phyloP scores from a whole-genome alignment of 495 filamentous ascomycete genomes.

The Penicillium diatomitis region DNA sequence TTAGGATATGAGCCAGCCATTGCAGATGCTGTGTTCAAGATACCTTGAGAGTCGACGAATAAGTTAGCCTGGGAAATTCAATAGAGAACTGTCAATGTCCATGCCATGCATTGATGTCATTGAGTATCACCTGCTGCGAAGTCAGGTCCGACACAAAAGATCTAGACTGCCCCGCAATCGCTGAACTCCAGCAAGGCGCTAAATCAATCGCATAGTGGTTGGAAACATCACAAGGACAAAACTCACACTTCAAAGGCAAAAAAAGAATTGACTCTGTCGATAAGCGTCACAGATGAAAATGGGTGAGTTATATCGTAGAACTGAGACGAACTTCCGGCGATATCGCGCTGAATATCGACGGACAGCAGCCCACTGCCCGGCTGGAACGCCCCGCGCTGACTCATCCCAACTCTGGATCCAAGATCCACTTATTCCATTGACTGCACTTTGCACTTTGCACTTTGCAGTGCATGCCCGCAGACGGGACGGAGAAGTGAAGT shows the following conservation, averaged over 20 bases:
- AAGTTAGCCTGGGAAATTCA: too few relatives aligned
- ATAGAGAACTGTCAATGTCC: too few relatives aligned
- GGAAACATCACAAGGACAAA: too few relatives aligned
- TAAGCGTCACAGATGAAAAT: slow-evolving; percentile 9
- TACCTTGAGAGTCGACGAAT: too few relatives aligned
- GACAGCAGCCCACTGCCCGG: too few relatives aligned
- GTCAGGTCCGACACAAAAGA: slow-evolving; percentile 12
- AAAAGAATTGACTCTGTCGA: slow-evolving; percentile 21
- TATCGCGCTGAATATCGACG: slow-evolving; percentile 13
- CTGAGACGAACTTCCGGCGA: slow-evolving; percentile 13
- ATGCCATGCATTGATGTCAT: background rate
- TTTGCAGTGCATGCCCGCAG: too few relatives aligned
- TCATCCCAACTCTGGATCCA: slow-evolving; percentile 15
- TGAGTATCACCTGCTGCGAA: background rate
- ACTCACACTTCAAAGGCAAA: background rate
- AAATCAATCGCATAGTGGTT: background rate
- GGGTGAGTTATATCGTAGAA: background rate
- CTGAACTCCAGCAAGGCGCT: slow-evolving; percentile 2
- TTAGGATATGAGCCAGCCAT: slow-evolving; percentile 30
- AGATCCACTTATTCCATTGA: background rate
- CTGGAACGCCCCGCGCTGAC: slow-evolving; percentile 24
- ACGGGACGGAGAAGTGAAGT: too few relatives aligned
- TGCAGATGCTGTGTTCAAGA: too few relatives aligned
- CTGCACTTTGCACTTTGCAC: too few relatives aligned
- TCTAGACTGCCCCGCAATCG: slow-evolving; percentile 10